A percentile compares a stretch with the other conserved stretches of the same genome.
phyloP scores from a whole-genome alignment of 495 filamentous ascomycete genomes.

The Aspergillus egyptiacus region DNA sequence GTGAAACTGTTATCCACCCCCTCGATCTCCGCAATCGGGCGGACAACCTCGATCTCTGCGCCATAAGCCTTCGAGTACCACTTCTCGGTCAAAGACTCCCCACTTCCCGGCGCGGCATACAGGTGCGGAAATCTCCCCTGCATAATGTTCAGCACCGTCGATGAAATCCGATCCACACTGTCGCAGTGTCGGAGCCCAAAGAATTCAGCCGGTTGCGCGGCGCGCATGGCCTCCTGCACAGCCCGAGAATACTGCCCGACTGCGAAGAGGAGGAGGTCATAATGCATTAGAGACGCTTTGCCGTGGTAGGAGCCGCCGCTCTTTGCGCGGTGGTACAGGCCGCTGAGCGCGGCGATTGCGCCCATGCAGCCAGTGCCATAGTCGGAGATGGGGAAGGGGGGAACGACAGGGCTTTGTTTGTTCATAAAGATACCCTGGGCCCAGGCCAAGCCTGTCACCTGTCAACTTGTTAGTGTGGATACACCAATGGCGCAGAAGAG shows the following conservation, averaged over 20 bases:
- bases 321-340: slow-evolving; percentile 56
- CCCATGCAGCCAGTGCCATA: slow-evolving; percentile 70
- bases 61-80: slow-evolving; percentile 38
- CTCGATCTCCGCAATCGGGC: slow-evolving; percentile 31
- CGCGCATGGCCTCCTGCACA: slow-evolving; percentile 51
- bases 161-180: slow-evolving; percentile 67
- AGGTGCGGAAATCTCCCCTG: slow-evolving; percentile 41
- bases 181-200: slow-evolving; percentile 62
- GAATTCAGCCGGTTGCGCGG: slow-evolving; percentile 51
- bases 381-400: slow-evolving; percentile 76
- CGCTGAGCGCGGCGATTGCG: slow-evolving; percentile 56
- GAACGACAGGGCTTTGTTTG: slow-evolving; percentile 61
- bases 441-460: slow-evolving; percentile 64
- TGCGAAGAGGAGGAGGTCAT: slow-evolving; percentile 61
- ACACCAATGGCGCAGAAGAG: slow-evolving; percentile 26
- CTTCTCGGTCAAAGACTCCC: slow-evolving; percentile 31
- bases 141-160: slow-evolving; percentile 58
- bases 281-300: slow-evolving; percentile 58
- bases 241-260: slow-evolving; percentile 54
- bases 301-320: slow-evolving; percentile 61
- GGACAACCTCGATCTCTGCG: slow-evolving; percentile 38
- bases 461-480: slow-evolving; percentile 13
- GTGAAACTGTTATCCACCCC: slow-evolving; percentile 39
- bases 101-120: slow-evolving; percentile 19
- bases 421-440: slow-evolving; percentile 71